These are phyloP conservation scores for Ophiocordyceps camponoti-rufipedis DNA, from an alignment of 2,329 filamentous ascomycete species.

Conservation along the genomic window DNA sequence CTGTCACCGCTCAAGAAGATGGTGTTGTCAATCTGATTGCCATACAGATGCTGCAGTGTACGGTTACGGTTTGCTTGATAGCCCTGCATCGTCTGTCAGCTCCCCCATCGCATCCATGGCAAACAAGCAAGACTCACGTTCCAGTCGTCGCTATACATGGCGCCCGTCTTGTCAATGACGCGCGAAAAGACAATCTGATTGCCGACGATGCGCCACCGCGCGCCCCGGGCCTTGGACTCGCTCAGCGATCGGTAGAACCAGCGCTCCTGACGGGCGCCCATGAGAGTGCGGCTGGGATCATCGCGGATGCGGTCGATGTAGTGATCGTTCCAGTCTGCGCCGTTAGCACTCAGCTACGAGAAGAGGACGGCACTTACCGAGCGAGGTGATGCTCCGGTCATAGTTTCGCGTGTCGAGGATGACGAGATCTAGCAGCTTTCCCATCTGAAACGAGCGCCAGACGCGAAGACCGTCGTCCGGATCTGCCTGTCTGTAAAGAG, in stretches of 20 bases:
- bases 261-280: conserved; percentile 55
- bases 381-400: conserved; percentile 42
- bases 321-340: conserved; percentile 32
- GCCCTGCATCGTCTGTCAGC: conserved; percentile 18
- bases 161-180: conserved; percentile 16
- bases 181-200: conserved; percentile 52
- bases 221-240: conserved; percentile 41
- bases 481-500: conserved; percentile 30
- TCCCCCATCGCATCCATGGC: neutral
- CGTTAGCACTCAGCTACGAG: conserved; percentile 2
- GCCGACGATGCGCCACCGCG: conserved; percentile 53
- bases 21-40: conserved; percentile 53
- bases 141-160: conserved; percentile 16
- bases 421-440: conserved; percentile 46
- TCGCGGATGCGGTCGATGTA: conserved; percentile 45
- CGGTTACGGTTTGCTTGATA: conserved; percentile 55
- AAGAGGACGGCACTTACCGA: conserved; percentile 7
- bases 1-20: conserved; percentile 55
- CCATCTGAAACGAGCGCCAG: conserved; percentile 49
- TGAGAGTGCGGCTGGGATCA: conserved; percentile 48
- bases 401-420: conserved; percentile 55
- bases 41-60: conserved; percentile 46
- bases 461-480: conserved; percentile 53
- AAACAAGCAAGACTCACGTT: conserved; percentile 9
- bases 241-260: conserved; percentile 51